Evolutionary conservation across 2,329 filamentous ascomycete species (phyloP).

Genomic region (Exutisphaerella laricina): DNA sequence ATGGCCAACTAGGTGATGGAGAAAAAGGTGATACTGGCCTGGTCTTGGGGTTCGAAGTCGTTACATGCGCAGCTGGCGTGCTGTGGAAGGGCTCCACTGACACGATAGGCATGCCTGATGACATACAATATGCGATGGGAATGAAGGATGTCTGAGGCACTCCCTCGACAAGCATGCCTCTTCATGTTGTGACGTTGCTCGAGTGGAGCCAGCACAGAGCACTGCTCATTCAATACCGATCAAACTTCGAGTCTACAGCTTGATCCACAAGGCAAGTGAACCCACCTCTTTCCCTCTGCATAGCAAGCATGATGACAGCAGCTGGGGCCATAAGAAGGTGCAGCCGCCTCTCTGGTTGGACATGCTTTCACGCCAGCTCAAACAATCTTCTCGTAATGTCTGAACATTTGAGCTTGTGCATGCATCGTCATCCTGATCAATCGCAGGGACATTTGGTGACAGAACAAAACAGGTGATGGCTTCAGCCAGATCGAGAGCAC

Average conservation of each 20-base stretch:
- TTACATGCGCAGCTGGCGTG: slow-evolving; percentile 19
- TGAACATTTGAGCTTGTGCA: too few species aligned
- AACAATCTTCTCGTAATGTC: slow-evolving; percentile 28
- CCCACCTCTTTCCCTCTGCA: neutral
- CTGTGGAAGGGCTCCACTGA: slow-evolving; percentile 23
- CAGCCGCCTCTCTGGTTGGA: slow-evolving; percentile 25
- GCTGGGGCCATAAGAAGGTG: slow-evolving; percentile 32
- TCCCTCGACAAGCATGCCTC: too few species aligned
- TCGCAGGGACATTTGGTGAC: too few species aligned
- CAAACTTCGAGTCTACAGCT: too few species aligned
- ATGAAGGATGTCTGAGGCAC: too few species aligned
- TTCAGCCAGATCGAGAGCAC: too few species aligned
- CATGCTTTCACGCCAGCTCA: slow-evolving; percentile 31
- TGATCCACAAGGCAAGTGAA: too few species aligned
- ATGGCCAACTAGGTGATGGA: slow-evolving; percentile 19
- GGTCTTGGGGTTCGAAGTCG: slow-evolving; percentile 17
- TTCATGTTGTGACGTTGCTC: too few species aligned
- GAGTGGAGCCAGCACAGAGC: too few species aligned
- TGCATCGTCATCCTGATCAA: too few species aligned
- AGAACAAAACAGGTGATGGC: too few species aligned
- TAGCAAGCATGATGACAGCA: slow-evolving; percentile 21
- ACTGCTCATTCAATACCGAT: too few species aligned
- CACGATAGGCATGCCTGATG: slow-evolving; percentile 15
- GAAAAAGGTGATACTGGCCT: slow-evolving; percentile 23
- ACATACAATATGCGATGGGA: slow-evolving; percentile 23